phyloP scores from a whole-genome alignment of 2,329 filamentous ascomycete species.

The Coniochaeta sp. region DNA sequence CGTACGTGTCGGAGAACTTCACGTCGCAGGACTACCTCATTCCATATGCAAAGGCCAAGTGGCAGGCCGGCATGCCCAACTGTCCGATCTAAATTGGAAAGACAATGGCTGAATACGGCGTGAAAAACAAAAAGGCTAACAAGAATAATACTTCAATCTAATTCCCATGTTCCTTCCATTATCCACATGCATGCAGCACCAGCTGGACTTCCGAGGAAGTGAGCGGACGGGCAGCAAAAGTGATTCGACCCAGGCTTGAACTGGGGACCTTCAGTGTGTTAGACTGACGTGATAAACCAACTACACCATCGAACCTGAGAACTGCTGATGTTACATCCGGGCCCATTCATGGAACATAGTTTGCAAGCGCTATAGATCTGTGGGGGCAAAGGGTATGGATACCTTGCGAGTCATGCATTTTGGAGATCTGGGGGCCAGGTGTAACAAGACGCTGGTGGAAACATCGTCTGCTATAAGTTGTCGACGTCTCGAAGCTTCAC shows the following conservation, averaged over 20 bases:
- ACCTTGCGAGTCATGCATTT: not conserved
- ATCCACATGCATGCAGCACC: not conserved
- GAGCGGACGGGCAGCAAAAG: not conserved
- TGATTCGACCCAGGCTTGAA: not conserved
- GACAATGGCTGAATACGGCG: not conserved
- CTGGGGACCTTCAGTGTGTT: not conserved
- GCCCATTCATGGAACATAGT: not conserved
- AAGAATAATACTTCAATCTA: not conserved
- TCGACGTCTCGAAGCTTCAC: not conserved
- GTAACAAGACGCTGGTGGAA: not conserved
- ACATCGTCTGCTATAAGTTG: no score
- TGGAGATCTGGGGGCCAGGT: no score
- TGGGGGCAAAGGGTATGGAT: not conserved
- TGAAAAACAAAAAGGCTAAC: not conserved
- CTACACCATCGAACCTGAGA: not conserved
- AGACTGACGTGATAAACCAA: not conserved
- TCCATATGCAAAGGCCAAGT: conserved; percentile 28
- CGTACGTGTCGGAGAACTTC: conserved; percentile 31
- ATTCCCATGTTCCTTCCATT: not conserved
- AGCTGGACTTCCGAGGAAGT: not conserved
- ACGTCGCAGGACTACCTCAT: conserved; percentile 31
- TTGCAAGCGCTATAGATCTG: not conserved
- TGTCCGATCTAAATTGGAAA: conserved; percentile 19
- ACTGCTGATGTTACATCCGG: not conserved
- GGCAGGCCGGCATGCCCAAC: conserved; percentile 26